phyloP scores from a whole-genome alignment of 257 asterid genomes.

The Fraxinus pennsylvanica region DNA sequence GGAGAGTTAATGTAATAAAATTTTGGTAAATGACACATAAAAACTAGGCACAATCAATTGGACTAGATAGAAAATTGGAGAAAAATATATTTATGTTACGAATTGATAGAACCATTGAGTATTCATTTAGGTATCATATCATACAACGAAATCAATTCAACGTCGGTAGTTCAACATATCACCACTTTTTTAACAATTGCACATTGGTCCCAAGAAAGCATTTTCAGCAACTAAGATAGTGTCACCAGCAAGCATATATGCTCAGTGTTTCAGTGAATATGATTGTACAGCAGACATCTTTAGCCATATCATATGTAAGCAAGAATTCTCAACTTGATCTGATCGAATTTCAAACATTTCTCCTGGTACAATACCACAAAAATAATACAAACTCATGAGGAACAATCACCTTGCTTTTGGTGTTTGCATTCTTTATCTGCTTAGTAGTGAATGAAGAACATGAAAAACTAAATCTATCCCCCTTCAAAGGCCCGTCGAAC shows the following conservation, averaged over 20 bases:
- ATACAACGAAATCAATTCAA: not conserved
- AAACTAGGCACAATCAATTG: not conserved
- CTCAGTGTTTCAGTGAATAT: not conserved
- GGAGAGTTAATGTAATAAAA: not conserved
- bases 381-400: slow-evolving; percentile 4
- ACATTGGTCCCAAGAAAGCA: not conserved
- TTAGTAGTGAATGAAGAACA: slow-evolving; percentile 33
- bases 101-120: not conserved
- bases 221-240: not conserved
- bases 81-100: not conserved
- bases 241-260: not conserved
- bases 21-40: not conserved
- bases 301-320: not conserved
- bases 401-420: slow-evolving; percentile 68
- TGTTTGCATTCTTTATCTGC: slow-evolving; percentile 63
- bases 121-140: not conserved
- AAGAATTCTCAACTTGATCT: not conserved
- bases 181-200: not conserved
- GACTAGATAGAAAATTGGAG: not conserved
- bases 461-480: slow-evolving; percentile 30
- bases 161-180: not conserved
- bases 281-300: not conserved
- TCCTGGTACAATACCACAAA: not conserved
- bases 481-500: slow-evolving; percentile 51
- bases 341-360: not conserved